These are phyloP conservation scores for Rachicladosporium sp. DNA, from an alignment of 2,329 filamentous ascomycete species.

Conservation along the genomic window DNA sequence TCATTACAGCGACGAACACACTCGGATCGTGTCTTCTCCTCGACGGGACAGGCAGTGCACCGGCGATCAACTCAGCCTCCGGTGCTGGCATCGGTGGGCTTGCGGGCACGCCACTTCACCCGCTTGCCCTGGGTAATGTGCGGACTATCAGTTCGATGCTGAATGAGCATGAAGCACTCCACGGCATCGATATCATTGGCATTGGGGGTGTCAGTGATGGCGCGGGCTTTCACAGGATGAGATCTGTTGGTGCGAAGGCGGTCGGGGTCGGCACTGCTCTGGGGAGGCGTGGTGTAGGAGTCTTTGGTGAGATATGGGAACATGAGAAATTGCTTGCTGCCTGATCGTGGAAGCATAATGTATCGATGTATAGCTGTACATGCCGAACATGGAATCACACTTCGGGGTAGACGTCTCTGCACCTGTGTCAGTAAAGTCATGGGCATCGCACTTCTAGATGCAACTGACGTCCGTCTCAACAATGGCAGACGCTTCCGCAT, in stretches of 20 bases:
- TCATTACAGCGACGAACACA: slow-evolving; percentile 65
- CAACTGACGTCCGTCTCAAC: slow-evolving; percentile 23
- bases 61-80: slow-evolving; percentile 40
- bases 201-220: slow-evolving; percentile 59
- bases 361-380: slow-evolving; percentile 1
- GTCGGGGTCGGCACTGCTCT: slow-evolving; percentile 60
- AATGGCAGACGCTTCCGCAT: slow-evolving; percentile 26
- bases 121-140: slow-evolving; percentile 64
- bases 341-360: not conserved
- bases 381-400: slow-evolving; percentile 7
- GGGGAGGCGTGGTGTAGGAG: slow-evolving; percentile 46
- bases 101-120: slow-evolving; percentile 60
- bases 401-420: slow-evolving; percentile 22
- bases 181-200: slow-evolving; percentile 53
- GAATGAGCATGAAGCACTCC: slow-evolving; percentile 36
- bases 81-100: slow-evolving; percentile 54
- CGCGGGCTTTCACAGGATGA: slow-evolving; percentile 53
- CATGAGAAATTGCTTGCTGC: not conserved
- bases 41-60: slow-evolving; percentile 9
- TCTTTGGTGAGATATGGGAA: slow-evolving; percentile 48
- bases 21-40: slow-evolving; percentile 57
- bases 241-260: slow-evolving; percentile 49
- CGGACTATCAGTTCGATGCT: slow-evolving; percentile 49
- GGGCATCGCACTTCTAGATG: slow-evolving; percentile 1
- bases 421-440: slow-evolving; percentile 6